phyloP scores from a whole-genome alignment of 2,329 filamentous ascomycete genomes.

The Verticillium isaacii region DNA sequence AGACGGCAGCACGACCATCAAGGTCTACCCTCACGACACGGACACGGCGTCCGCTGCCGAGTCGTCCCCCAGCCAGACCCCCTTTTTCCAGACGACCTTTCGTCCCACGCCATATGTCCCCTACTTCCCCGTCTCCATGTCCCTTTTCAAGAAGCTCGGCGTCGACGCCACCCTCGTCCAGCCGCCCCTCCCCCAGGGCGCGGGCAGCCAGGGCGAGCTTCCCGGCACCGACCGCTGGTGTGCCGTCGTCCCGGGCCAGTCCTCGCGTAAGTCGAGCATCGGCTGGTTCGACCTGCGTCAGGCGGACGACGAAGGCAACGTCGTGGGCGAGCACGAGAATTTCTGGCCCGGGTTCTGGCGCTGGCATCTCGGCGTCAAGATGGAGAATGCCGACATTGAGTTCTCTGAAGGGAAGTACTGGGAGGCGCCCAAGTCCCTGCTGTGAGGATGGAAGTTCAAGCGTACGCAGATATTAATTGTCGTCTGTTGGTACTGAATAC shows the following conservation, averaged over 20 bases:
- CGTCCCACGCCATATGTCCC: slow-evolving; percentile 35
- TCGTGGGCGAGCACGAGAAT: slow-evolving; percentile 26
- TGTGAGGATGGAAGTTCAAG: slow-evolving; percentile 8
- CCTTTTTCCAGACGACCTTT: slow-evolving; percentile 43
- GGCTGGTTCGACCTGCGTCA: slow-evolving; percentile 44
- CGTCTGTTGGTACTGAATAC: not conserved
- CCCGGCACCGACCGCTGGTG: slow-evolving; percentile 43
- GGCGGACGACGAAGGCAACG: slow-evolving; percentile 19
- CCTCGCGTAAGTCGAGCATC: slow-evolving; percentile 25
- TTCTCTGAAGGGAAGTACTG: slow-evolving; percentile 18
- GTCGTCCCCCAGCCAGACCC: slow-evolving; percentile 22
- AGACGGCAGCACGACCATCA: slow-evolving; percentile 31
- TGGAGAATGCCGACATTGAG: slow-evolving; percentile 27
- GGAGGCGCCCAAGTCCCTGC: slow-evolving; percentile 17
- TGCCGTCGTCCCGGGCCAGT: slow-evolving; percentile 25
- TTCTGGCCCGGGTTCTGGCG: slow-evolving; percentile 42
- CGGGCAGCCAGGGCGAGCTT: slow-evolving; percentile 33
- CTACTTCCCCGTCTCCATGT: slow-evolving; percentile 36
- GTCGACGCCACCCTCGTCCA: slow-evolving; percentile 39
- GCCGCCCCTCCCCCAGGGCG: slow-evolving; percentile 40
- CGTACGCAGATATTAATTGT: no score
- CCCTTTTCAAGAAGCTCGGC: slow-evolving; percentile 32
- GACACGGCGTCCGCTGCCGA: slow-evolving; percentile 21
- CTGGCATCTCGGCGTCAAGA: slow-evolving; percentile 37
- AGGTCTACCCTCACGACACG: slow-evolving; percentile 40